phyloP scores from a whole-genome alignment of 1,139 yeast genomes.

The Sugiyamaella japonica region DNA sequence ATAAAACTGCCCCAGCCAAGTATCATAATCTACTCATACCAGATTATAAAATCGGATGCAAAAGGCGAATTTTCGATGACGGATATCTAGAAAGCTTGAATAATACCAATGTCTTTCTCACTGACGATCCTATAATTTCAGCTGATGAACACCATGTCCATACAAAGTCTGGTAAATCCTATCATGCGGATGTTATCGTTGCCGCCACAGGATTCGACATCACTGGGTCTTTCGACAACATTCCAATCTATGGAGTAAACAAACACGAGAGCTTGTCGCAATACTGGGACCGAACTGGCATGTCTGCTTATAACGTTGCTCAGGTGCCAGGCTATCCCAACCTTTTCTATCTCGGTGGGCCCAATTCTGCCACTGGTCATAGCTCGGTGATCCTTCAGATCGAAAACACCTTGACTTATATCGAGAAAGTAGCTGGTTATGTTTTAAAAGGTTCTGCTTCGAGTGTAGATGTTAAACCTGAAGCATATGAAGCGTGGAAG shows the following conservation, averaged over 20 bases:
- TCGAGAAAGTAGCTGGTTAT: constrained; percentile 22
- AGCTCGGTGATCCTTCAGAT: constrained; percentile 24
- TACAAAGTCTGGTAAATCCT: constrained; percentile 29
- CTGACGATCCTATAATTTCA: constrained; percentile 31
- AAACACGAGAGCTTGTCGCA: constrained; percentile 20
- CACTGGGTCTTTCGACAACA: constrained; percentile 3
- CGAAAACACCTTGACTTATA: constrained; percentile 23
- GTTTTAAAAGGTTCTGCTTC: constrained; percentile 22
- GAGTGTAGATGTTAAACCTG: constrained; percentile 22
- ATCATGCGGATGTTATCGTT: constrained; percentile 34
- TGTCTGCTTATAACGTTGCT: constrained; percentile 24
- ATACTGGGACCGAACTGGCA: constrained; percentile 24
- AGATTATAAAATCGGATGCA: constrained; percentile 34
- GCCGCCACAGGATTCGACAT: constrained; percentile 36
- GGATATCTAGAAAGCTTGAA: constrained; percentile 34
- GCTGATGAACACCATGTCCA: constrained; percentile 30
- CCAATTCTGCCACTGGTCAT: constrained; percentile 27
- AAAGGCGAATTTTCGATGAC: constrained; percentile 36
- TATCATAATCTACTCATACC: constrained; percentile 34
- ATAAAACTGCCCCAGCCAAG: constrained; percentile 26
- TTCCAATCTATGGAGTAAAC: constrained; percentile 20
- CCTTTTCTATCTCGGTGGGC: constrained; percentile 24
- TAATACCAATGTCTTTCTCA: constrained; percentile 31
- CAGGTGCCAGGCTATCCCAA: constrained; percentile 27
- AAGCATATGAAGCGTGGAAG: constrained; percentile 20